A percentile compares a stretch with the other conserved stretches of the same genome.
Evolutionary conservation across 2,329 filamentous ascomycete species (phyloP).

Genomic region (Neopestalotiopsis clavispora): DNA sequence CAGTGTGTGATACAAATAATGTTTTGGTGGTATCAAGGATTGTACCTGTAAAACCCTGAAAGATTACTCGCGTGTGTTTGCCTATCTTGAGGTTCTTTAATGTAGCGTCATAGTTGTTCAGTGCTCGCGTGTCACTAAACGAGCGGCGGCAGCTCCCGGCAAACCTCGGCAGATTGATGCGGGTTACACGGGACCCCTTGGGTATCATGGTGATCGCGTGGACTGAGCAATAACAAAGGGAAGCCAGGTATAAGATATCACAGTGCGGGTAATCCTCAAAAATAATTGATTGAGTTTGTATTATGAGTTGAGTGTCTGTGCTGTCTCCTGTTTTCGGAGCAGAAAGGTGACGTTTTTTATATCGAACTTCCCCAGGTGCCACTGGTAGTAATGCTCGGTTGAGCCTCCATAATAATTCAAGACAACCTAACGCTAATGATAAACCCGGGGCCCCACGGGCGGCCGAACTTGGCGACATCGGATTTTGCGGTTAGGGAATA

Average conservation of each 20-base stretch:
- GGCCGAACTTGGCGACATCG: slow-evolving; percentile 8
- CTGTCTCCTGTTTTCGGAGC: background rate
- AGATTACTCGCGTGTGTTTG: slow-evolving; percentile 45
- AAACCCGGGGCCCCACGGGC: slow-evolving; percentile 6
- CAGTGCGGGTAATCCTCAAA: too few relatives aligned
- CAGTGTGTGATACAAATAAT: background rate
- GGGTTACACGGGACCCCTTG: background rate
- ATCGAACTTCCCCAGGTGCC: background rate
- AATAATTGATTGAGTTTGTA: background rate
- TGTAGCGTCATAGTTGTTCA: slow-evolving; percentile 36
- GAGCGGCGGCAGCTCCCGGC: slow-evolving; percentile 16
- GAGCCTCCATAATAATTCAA: background rate
- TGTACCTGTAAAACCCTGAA: slow-evolving; percentile 47
- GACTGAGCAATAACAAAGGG: background rate
- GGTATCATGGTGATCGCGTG: background rate
- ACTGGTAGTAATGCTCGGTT: background rate
- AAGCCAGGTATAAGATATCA: too few relatives aligned
- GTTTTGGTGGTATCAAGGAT: too few relatives aligned
- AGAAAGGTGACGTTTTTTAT: slow-evolving; percentile 16
- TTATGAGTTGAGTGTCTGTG: background rate
- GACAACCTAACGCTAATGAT: background rate
- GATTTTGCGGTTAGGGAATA: background rate
- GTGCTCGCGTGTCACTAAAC: slow-evolving; percentile 27
- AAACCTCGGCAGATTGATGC: slow-evolving; percentile 17
- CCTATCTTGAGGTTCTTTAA: slow-evolving; percentile 44